A percentile compares a stretch with the other conserved stretches of the same genome.
Conservation (phyloP, 768 basidiomycete species). For the Mycena latifolia region DNA sequence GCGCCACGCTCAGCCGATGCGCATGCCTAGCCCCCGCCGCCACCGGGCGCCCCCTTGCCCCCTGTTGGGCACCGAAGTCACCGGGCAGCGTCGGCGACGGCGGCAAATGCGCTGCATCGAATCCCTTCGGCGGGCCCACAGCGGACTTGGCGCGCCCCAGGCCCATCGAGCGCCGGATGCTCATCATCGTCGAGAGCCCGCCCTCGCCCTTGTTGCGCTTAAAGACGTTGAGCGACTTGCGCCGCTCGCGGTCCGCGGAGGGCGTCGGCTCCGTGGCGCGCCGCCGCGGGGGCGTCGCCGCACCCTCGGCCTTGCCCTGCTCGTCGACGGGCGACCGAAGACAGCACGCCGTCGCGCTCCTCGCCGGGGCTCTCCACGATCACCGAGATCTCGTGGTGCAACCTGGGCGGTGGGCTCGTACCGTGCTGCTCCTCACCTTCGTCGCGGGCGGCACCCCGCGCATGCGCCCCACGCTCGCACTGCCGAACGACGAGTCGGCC, state of each 20-base stretch:
- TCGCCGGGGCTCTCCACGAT: constrained; percentile 54
- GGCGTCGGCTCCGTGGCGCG: constrained; percentile 9
- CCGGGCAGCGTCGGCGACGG: constrained; percentile 45
- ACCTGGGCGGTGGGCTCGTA: constrained; percentile 5
- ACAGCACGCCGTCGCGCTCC: constrained; percentile 30
- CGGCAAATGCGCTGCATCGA: constrained; percentile 52
- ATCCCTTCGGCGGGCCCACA: constrained; percentile 35
- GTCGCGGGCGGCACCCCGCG: constrained; percentile 22
- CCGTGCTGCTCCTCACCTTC: constrained; percentile 27
- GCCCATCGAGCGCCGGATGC: constrained; percentile 25
- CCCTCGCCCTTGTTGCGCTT: constrained; percentile 44
- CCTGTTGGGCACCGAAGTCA: constrained; percentile 19
- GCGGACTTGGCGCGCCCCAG: constrained; percentile 23
- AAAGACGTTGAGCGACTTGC: constrained; percentile 54
- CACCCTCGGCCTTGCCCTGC: neutral
- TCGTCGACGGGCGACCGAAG: constrained; percentile 24
- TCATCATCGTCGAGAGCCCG: constrained; percentile 23
- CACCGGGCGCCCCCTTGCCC: neutral
- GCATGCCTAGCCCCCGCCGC: constrained; percentile 29
- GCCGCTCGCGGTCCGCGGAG: constrained; percentile 29
- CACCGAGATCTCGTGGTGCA: constrained; percentile 36
- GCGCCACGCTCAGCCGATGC: constrained; percentile 60
- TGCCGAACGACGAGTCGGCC: constrained; percentile 16
- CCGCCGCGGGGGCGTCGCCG: neutral
- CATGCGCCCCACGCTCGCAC: constrained; percentile 28